These are phyloP conservation scores for Aureobasidium musti DNA, from an alignment of 2,329 filamentous ascomycete species.

Conservation along the genomic window DNA sequence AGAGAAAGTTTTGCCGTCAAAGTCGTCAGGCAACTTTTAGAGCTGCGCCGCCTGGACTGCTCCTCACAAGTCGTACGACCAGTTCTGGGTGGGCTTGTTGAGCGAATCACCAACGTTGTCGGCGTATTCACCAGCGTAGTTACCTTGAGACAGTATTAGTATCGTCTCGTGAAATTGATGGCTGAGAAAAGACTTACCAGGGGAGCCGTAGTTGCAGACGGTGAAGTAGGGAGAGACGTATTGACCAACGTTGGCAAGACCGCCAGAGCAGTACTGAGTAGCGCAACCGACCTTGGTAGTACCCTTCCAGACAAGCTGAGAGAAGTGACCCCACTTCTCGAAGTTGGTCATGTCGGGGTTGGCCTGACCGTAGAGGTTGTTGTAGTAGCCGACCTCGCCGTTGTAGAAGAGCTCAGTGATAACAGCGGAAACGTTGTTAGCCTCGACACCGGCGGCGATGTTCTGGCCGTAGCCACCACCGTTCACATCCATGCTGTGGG, in stretches of 20 bases:
- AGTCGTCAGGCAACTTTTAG: conserved; percentile 17
- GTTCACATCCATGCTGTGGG: conserved; percentile 68
- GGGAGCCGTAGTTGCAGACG: conserved; percentile 82
- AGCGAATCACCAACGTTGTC: conserved; percentile 53
- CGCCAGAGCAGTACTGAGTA: conserved; percentile 59
- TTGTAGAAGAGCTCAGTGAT: conserved; percentile 90
- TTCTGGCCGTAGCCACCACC: conserved; percentile 83
- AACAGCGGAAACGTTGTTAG: conserved; percentile 63
- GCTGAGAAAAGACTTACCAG: conserved; percentile 59
- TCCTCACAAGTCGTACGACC: conserved; percentile 28
- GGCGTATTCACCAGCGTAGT: conserved; percentile 57
- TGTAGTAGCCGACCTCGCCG: conserved; percentile 65
- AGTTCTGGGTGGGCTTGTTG: conserved; percentile 28
- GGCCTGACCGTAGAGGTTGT: conserved; percentile 58
- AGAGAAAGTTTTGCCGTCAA: conserved; percentile 23
- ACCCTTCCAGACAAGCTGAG: conserved; percentile 70
- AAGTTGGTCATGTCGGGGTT: conserved; percentile 65
- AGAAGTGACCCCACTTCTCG: conserved; percentile 71
- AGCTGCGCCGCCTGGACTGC: conserved; percentile 10
- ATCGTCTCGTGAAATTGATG: conserved; percentile 18
- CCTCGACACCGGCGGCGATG: conserved; percentile 68
- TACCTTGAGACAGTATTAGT: conserved; percentile 49
- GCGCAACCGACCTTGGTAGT: conserved; percentile 66
- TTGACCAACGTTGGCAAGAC: conserved; percentile 49
- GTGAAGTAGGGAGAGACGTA: conserved; percentile 64